These are phyloP conservation scores for Scedosporium aurantiacum DNA, from an alignment of 2,329 filamentous ascomycete genomes.

Conservation along the genomic window DNA sequence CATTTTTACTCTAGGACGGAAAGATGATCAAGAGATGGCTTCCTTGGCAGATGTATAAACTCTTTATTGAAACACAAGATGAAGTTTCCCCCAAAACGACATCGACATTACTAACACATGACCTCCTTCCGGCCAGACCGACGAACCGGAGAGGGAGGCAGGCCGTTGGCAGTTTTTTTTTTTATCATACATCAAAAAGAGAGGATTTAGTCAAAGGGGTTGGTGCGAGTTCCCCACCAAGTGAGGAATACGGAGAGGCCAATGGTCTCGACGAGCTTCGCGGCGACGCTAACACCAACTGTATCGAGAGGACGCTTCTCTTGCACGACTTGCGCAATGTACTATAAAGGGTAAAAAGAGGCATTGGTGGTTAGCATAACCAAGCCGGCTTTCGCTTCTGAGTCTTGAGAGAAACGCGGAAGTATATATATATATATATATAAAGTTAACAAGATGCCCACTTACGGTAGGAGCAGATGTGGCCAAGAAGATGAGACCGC, in stretches of 20 bases:
- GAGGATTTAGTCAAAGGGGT: constrained; percentile 66
- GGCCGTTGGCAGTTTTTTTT: neutral
- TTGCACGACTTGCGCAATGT: constrained; percentile 74
- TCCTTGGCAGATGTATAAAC: neutral
- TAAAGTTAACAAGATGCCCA: constrained; percentile 14
- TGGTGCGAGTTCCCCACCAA: constrained; percentile 95
- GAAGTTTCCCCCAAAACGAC: neutral
- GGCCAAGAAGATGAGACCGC: constrained; percentile 81
- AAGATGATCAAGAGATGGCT: neutral
- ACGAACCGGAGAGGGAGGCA: neutral
- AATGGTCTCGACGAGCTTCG: constrained; percentile 85
- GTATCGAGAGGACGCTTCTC: constrained; percentile 91
- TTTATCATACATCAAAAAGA: neutral
- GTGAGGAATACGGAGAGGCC: constrained; percentile 86
- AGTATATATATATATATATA: neutral
- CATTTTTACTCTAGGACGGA: neutral
- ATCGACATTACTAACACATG: neutral
- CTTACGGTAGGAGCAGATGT: constrained; percentile 77
- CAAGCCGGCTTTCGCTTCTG: neutral
- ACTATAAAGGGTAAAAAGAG: constrained; percentile 38
- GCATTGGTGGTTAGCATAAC: neutral
- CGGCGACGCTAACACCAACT: constrained; percentile 71
- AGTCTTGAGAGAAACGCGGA: neutral
- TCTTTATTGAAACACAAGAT: neutral
- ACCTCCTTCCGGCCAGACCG: neutral